Percentiles rank a stretch among this genome's conserved stretches.
Evolutionary conservation across 2,329 filamentous ascomycete genomes (phyloP).

Genomic region (Alternaria gaisen): DNA sequence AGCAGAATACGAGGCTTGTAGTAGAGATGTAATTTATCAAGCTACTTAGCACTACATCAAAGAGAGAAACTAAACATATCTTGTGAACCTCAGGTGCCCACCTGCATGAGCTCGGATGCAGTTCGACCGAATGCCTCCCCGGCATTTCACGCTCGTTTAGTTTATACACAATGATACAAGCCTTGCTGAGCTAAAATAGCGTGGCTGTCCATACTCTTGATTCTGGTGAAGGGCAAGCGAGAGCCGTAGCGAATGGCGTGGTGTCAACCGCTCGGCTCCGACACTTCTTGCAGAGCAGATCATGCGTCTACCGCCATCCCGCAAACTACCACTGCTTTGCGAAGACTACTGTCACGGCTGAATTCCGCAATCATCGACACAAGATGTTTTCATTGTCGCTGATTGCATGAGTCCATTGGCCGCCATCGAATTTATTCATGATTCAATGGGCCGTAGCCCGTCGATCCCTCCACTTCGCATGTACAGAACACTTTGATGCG

Average conservation of each 20-base stretch:
- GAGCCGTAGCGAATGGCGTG: not conserved
- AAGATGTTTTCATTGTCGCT: not conserved
- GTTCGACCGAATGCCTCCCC: not conserved
- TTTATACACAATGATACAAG: not conserved
- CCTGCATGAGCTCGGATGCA: not conserved
- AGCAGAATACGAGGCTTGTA: too few relatives aligned
- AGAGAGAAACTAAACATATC: too few relatives aligned
- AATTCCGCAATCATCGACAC: not conserved
- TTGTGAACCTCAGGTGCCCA: not conserved
- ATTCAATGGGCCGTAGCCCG: not conserved
- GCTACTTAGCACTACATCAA: too few relatives aligned
- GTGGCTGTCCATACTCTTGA: not conserved
- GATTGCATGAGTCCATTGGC: not conserved
- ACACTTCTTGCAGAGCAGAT: not conserved
- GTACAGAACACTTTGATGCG: not conserved
- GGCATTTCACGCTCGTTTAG: not conserved
- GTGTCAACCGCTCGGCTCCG: constrained; percentile 4
- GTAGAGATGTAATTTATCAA: too few relatives aligned
- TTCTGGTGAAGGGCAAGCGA: constrained; percentile 4
- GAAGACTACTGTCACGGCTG: too few relatives aligned
- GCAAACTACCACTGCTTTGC: too few relatives aligned
- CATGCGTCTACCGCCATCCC: not conserved
- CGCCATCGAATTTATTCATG: not conserved
- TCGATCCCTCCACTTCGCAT: not conserved
- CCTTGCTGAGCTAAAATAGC: not conserved